Evolutionary conservation across 1,284 basidiomycete species (phyloP), one percentile per base, ranked within the genome.

Genomic region (Leucoagaricus sp.): DNA sequence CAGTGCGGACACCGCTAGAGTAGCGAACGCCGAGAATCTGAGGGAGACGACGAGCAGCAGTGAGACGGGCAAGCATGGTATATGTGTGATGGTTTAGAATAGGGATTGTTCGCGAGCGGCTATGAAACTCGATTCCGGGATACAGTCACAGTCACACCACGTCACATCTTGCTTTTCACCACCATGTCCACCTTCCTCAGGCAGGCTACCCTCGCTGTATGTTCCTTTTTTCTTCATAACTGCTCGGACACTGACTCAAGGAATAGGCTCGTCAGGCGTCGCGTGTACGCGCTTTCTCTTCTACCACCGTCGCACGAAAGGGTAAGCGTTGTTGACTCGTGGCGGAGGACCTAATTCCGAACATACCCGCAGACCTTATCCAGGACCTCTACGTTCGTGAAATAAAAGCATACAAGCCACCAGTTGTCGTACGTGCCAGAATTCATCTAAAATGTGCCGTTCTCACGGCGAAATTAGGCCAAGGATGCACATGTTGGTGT

Each of bases 361-460:
- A 65, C 75, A 67, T 61, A 64, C 70, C 73, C 71, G 74, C 68
- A 96, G 95, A 97, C 79, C 79, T 96, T 67, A 82, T 98, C 58
- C 93, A 96, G 83, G 94, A 97, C 65, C 73, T 96, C 57, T 98
- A 98, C 78, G 68, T 98, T 65, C 87, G 83, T 69, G 91, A 96
- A 79, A 83, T 98, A 70, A 96, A 93, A 79, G 73, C 84, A 17
- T 98, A 96, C 87, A 96, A 94, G 81, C 72, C 83, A 41, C 72
- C 81, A 25, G 73, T 80, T 7, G 67, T 64, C 26, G 88, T 90
- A 59, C 15, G 48, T 49, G 33, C 17, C 42, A 25, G 40, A 53
- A 51, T 41, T 19, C 53, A 13, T 12, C 46, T 46, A 8, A 34
- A 56, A 58, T 41, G 28, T 52, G 19, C 42, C 40, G 15, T 42